phyloP scores from a whole-genome alignment of 345 rosid species.

The Cardamine occulta region DNA sequence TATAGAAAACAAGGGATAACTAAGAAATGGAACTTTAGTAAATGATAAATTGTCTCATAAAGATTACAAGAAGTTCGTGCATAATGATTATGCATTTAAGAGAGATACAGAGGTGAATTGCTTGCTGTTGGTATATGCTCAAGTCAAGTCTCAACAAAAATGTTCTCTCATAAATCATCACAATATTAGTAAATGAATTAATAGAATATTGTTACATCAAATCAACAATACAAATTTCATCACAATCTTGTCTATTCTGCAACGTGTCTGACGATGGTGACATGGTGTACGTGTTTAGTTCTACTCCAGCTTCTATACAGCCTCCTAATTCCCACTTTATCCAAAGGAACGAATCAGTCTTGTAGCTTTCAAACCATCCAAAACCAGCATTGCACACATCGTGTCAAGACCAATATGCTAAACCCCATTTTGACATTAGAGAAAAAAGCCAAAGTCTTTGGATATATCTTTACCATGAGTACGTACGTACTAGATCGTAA shows the following conservation, averaged over 20 bases:
- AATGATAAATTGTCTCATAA: neutral
- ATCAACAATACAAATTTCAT: too few species aligned
- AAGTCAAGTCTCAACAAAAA: too few species aligned
- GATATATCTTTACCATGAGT: too few species aligned
- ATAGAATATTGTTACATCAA: too few species aligned
- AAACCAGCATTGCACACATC: constrained; percentile 84
- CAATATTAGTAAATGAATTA: too few species aligned
- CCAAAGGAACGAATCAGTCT: constrained; percentile 71
- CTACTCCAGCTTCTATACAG: constrained; percentile 60
- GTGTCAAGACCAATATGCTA: constrained; percentile 37
- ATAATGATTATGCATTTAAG: neutral
- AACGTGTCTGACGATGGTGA: constrained; percentile 34
- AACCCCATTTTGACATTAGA: neutral
- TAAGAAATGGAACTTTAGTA: neutral
- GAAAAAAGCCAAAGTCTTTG: neutral
- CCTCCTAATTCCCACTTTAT: constrained; percentile 75
- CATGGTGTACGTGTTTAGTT: constrained; percentile 40
- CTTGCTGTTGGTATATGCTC: too few species aligned
- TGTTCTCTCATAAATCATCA: too few species aligned
- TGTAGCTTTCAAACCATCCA: constrained; percentile 63
- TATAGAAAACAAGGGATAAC: neutral
- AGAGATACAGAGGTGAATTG: too few species aligned
- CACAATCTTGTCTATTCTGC: neutral
- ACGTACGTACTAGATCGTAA: too few species aligned
- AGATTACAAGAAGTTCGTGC: neutral